phyloP scores from a whole-genome alignment of 179 eudicot genomes.

The Silene coronaria region DNA sequence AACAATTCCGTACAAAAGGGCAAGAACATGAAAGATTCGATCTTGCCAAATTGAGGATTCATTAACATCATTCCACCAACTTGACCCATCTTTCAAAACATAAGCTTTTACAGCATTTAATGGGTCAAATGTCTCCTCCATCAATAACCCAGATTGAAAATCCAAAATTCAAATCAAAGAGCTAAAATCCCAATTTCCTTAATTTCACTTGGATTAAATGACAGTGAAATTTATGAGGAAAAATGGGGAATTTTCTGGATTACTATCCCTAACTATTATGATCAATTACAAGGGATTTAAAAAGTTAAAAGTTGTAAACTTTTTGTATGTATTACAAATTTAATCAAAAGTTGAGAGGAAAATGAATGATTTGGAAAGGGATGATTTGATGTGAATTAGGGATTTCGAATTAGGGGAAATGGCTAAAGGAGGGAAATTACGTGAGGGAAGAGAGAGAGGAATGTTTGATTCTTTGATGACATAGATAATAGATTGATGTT shows the following conservation, averaged over 20 bases:
- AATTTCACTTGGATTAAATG: neutral
- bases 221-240: neutral
- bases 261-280: too few species aligned
- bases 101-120: slow-evolving; percentile 42
- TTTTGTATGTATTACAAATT: neutral
- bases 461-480: slow-evolving; percentile 9
- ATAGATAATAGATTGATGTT: neutral
- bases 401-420: neutral
- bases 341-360: neutral
- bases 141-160: slow-evolving; percentile 1
- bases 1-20: slow-evolving; percentile 69
- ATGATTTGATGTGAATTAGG: neutral
- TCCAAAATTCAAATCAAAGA: neutral
- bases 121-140: slow-evolving; percentile 40
- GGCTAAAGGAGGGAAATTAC: slow-evolving; percentile 14
- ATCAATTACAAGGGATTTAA: too few species aligned
- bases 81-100: slow-evolving; percentile 40
- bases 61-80: slow-evolving; percentile 71
- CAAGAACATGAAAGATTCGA: slow-evolving; percentile 70
- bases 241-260: neutral
- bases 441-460: slow-evolving; percentile 3
- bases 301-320: too few species aligned
- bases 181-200: neutral
- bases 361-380: neutral
- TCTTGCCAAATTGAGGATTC: slow-evolving; percentile 74